Evolutionary conservation across 2,329 filamentous ascomycete genomes (phyloP).

Genomic region (Pseudogymnoascus sp.): DNA sequence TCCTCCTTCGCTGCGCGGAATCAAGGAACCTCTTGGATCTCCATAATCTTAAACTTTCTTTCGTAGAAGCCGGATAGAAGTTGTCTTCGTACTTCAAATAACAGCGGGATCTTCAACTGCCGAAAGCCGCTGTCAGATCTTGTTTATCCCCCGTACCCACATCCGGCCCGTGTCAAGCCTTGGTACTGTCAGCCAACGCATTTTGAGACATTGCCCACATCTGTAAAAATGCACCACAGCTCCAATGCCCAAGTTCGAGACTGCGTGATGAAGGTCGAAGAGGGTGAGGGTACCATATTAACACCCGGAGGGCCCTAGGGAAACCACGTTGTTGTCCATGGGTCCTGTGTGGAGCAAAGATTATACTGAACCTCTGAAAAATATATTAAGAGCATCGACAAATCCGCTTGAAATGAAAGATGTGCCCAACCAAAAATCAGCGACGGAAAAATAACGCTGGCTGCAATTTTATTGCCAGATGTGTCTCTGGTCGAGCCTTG

Average conservation of each 20-base stretch:
- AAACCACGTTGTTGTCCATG: not conserved
- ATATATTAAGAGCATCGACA: not conserved
- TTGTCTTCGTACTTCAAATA: not conserved
- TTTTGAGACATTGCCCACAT: not conserved
- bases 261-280: not conserved
- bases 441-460: not conserved
- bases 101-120: not conserved
- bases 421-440: not conserved
- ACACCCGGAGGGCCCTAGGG: not conserved
- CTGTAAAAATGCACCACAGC: not conserved
- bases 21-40: not conserved
- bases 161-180: not conserved
- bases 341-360: not conserved
- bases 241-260: not conserved
- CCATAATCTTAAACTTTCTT: constrained; percentile 9
- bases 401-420: not conserved
- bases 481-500: not conserved
- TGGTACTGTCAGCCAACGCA: not conserved
- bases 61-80: not conserved
- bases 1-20: not conserved
- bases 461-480: not conserved
- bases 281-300: not conserved
- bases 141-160: not conserved
- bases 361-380: not conserved
- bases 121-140: not conserved